These are phyloP conservation scores for Hemisphaericaspora subhashii DNA, from an alignment of 1,139 yeast genomes.

Conservation along the genomic window DNA sequence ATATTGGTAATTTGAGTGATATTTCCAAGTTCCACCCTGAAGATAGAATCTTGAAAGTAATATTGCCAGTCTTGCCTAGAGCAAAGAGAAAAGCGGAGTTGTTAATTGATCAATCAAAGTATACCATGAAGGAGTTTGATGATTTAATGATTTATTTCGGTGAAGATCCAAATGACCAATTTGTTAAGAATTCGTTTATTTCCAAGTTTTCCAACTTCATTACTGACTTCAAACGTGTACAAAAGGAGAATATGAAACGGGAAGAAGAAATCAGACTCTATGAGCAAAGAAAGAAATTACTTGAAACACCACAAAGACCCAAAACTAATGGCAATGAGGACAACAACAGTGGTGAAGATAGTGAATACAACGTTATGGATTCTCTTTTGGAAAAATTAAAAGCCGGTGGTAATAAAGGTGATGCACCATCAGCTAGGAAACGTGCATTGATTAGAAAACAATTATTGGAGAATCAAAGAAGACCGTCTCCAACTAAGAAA, in stretches of 20 bases:
- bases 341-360: slow-evolving; percentile 25
- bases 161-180: slow-evolving; percentile 69
- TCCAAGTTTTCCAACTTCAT: slow-evolving; percentile 72
- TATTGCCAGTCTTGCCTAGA: slow-evolving; percentile 63
- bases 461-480: slow-evolving; percentile 41
- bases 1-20: slow-evolving; percentile 75
- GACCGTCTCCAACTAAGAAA: slow-evolving; percentile 12
- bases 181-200: slow-evolving; percentile 69
- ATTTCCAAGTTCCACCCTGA: slow-evolving; percentile 72
- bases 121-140: slow-evolving; percentile 68
- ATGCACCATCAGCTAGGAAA: slow-evolving; percentile 77
- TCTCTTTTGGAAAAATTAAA: slow-evolving; percentile 68
- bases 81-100: slow-evolving; percentile 69
- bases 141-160: slow-evolving; percentile 73
- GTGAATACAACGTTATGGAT: slow-evolving; percentile 66
- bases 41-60: slow-evolving; percentile 63
- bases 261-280: slow-evolving; percentile 81
- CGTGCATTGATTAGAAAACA: slow-evolving; percentile 76
- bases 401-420: slow-evolving; percentile 75
- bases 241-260: slow-evolving; percentile 68
- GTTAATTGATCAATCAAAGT: slow-evolving; percentile 59
- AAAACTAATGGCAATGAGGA: slow-evolving; percentile 20
- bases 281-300: slow-evolving; percentile 67
- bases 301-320: slow-evolving; percentile 39
- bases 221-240: slow-evolving; percentile 72